Evolutionary conservation across 2,329 filamentous ascomycete species (phyloP).

Genomic region (Colletotrichum sp.): DNA sequence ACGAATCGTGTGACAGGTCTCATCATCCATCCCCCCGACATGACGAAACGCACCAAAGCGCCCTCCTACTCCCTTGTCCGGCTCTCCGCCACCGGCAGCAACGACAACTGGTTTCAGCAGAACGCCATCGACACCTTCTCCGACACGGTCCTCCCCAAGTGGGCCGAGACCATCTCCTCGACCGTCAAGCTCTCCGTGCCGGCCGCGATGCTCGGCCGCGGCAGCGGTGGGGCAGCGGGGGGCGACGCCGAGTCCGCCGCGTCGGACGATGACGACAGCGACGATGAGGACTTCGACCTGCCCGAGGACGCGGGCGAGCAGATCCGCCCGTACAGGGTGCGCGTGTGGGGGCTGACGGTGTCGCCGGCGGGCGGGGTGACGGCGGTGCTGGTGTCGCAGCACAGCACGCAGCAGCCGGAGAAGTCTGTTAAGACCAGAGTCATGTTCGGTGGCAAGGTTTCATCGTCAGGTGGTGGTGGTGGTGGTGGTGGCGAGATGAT

Average conservation of each 20-base stretch:
- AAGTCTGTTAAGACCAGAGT: slow-evolving; percentile 41
- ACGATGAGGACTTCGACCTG: slow-evolving; percentile 33
- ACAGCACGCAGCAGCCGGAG: slow-evolving; percentile 54
- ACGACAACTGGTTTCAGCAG: slow-evolving; percentile 58
- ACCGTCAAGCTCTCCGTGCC: slow-evolving; percentile 49
- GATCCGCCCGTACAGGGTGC: slow-evolving; percentile 53
- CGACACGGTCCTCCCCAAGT: slow-evolving; percentile 31
- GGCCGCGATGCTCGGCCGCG: slow-evolving; percentile 46
- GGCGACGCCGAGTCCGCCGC: slow-evolving; percentile 23
- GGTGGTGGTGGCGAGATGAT: background rate
- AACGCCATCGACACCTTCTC: slow-evolving; percentile 40
- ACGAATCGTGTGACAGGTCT: slow-evolving; percentile 41
- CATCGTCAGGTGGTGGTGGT: background rate
- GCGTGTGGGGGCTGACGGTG: slow-evolving; percentile 57
- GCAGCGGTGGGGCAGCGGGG: slow-evolving; percentile 31
- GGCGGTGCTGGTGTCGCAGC: slow-evolving; percentile 54
- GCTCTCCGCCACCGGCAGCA: slow-evolving; percentile 55
- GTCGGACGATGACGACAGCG: slow-evolving; percentile 23
- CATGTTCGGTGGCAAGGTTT: slow-evolving; percentile 35
- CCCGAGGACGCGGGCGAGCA: slow-evolving; percentile 40
- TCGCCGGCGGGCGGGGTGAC: slow-evolving; percentile 58
- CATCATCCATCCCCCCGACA: slow-evolving; percentile 46
- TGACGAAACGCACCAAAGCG: slow-evolving; percentile 29
- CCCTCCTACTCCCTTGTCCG: slow-evolving; percentile 59
- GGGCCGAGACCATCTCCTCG: slow-evolving; percentile 52